These are phyloP conservation scores for Gliomastix tumulicola DNA, from an alignment of 2,329 filamentous ascomycete genomes.

Conservation along the genomic window DNA sequence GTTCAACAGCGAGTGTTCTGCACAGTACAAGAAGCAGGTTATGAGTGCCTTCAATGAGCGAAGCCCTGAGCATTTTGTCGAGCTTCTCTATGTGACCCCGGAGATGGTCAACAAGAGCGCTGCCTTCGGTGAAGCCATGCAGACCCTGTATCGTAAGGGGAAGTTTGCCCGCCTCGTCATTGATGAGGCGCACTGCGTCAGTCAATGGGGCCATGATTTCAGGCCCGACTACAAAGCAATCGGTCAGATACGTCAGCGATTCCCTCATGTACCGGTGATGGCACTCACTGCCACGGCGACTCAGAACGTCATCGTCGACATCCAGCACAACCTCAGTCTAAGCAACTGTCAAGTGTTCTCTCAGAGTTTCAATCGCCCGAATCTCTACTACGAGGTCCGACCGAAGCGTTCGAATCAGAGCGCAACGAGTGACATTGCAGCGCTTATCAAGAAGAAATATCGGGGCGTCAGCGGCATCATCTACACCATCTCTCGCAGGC, in stretches of 20 bases:
- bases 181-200: conserved; percentile 98
- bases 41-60: conserved; percentile 54
- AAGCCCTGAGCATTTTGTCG: conserved; percentile 68
- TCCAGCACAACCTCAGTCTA: conserved; percentile 87
- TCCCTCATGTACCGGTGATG: conserved; percentile 81
- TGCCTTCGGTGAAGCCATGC: conserved; percentile 58
- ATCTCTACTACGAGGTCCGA: conserved; percentile 81
- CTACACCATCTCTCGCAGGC: conserved; percentile 82
- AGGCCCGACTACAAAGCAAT: conserved; percentile 90
- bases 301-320: conserved; percentile 83
- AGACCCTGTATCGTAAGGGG: conserved; percentile 58
- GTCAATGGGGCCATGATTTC: conserved; percentile 98
- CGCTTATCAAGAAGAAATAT: conserved; percentile 66
- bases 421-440: conserved; percentile 40
- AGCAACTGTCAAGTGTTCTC: conserved; percentile 69
- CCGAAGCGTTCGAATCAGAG: conserved; percentile 56
- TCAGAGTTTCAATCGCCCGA: conserved; percentile 96
- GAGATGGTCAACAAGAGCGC: conserved; percentile 89
- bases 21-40: conserved; percentile 57
- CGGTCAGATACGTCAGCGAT: conserved; percentile 64
- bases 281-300: conserved; percentile 94
- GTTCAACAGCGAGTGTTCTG: conserved; percentile 70
- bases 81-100: conserved; percentile 90
- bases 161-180: conserved; percentile 89
- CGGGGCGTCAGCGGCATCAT: conserved; percentile 75